A percentile compares a stretch with the other conserved stretches of the same genome.
phyloP scores from a whole-genome alignment of 2,329 filamentous ascomycete species.

The Aspergillus spinulosporus region DNA sequence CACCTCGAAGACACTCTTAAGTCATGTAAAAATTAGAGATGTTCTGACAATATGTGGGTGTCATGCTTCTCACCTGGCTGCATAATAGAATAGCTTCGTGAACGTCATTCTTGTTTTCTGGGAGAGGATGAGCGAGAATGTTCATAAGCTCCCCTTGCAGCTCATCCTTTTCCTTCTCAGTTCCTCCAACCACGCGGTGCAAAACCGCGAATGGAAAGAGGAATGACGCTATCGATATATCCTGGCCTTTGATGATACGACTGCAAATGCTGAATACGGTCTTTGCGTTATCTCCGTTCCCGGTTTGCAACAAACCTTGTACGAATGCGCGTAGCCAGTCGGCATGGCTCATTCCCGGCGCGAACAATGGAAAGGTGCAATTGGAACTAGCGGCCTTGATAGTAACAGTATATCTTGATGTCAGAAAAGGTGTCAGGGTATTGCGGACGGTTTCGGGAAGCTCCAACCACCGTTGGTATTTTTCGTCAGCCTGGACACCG shows the following conservation, averaged over 20 bases:
- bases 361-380: constrained; percentile 77
- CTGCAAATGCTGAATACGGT: constrained; percentile 79
- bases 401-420: constrained; percentile 75
- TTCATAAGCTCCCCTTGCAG: constrained; percentile 72
- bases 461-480: constrained; percentile 72
- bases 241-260: constrained; percentile 80
- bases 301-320: constrained; percentile 76
- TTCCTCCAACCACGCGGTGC: constrained; percentile 76
- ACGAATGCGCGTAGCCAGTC: constrained; percentile 81
- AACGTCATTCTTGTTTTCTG: constrained; percentile 56
- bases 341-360: constrained; percentile 65
- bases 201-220: constrained; percentile 83
- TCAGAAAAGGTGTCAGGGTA: constrained; percentile 83
- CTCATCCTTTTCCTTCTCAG: constrained; percentile 61
- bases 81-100: constrained; percentile 78
- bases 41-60: background rate
- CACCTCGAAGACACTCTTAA: constrained; percentile 79
- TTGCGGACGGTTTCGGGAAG: constrained; percentile 77
- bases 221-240: constrained; percentile 82
- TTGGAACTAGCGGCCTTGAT: constrained; percentile 56
- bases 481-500: constrained; percentile 57
- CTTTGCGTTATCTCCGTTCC: constrained; percentile 70
- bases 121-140: constrained; percentile 68
- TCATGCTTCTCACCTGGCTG: constrained; percentile 68
- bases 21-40: background rate